Base-by-base conservation (phyloP, 176 grass and related monocot genomes). In the Carex pumila region DNA sequence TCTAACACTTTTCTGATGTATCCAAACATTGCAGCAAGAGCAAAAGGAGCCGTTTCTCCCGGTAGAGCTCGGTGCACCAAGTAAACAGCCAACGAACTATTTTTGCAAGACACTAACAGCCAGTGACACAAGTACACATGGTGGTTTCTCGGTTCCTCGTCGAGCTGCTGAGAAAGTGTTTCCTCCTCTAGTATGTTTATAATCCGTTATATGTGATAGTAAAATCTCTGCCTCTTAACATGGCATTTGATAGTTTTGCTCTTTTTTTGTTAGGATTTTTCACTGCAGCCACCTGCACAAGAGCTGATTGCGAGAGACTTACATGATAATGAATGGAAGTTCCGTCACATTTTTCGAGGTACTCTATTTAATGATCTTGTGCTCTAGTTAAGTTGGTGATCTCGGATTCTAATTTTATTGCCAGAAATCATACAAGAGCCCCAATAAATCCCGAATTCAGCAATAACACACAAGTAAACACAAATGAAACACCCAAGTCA, bases 291-390 rank as follows among this genome's bases (percentile, higher is more conserved):
- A 85, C 95, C 95, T 55, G 87, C 88, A 31, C 95, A 97, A 85
- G 95, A 97, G 84, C 64, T 97, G 68, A 79, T 94, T 81, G 95
- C 92, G 71, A 92, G 68, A 84, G 95, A 97, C 79, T 68, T 97
- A 55, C 95, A 97, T 91, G 95, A 92, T 12, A 97, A 97, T 43
- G 95, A 97, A 41, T 97, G 95, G 95, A 97, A 97, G 87, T 97
- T 97, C 80, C 95, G 95, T 55, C 95, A 97, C 64, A 92, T 97
- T 85, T 97, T 97, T 85, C 90, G 95, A 34, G 95, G 95, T 97
- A 90, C 37, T 71, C 34, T 29, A 18, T 78, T 18, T 21, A 78
- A 57, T 78, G 73, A 78, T 55, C 25, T 34, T 34, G 25, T 7
- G 49, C 50, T 56, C 29, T 32, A 56, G 13, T 76, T 76, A 31